A percentile compares a stretch with the other conserved stretches of the same genome.
phyloP scores from a whole-genome alignment of 2,329 filamentous ascomycete genomes.

The Emergomyces africanus region DNA sequence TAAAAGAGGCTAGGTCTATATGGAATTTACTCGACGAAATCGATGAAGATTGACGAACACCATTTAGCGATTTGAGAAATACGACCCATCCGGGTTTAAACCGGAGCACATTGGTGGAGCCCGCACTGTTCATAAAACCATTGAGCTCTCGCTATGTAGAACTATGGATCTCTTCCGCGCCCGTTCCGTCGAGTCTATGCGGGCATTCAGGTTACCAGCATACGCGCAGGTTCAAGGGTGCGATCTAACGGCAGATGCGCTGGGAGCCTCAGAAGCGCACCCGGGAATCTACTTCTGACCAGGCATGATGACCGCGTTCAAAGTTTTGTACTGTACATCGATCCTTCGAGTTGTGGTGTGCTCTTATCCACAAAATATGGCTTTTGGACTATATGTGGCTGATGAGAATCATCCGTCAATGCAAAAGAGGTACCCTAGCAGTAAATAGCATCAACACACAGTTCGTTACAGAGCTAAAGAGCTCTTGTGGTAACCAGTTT shows the following conservation, averaged over 20 bases:
- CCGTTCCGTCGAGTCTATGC: neutral
- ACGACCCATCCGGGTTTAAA: neutral
- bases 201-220: neutral
- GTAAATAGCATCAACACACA: neutral
- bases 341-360: neutral
- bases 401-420: neutral
- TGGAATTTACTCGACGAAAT: conserved; percentile 30
- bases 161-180: neutral
- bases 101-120: neutral
- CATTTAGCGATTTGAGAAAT: neutral
- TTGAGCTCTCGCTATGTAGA: neutral
- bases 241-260: neutral
- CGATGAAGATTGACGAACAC: conserved; percentile 7
- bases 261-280: neutral
- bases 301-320: too few species aligned
- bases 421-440: neutral
- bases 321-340: neutral
- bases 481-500: neutral
- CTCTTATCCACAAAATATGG: neutral
- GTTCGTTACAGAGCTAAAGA: neutral
- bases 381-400: neutral
- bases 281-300: neutral
- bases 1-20: conserved; percentile 21
- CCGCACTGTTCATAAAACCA: neutral
- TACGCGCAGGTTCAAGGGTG: neutral